Conservation (phyloP, 441 rosid genomes). For the Sinapis alba region DNA sequence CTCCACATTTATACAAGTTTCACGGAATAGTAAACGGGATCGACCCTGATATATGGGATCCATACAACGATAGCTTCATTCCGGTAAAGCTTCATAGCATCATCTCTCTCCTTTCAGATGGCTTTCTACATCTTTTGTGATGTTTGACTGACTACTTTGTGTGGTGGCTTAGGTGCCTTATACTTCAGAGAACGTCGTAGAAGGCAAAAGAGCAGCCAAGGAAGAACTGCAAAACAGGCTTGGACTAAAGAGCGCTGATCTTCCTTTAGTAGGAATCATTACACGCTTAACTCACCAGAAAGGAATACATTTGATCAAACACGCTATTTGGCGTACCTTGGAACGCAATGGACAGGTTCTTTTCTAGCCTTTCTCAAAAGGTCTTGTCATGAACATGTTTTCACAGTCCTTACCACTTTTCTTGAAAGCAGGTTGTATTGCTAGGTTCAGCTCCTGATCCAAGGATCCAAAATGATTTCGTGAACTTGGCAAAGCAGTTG, state of each 20-base stretch:
- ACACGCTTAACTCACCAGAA: constrained; percentile 96
- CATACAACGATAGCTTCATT: constrained; percentile 74
- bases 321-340: constrained; percentile 83
- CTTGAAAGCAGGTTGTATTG: constrained; percentile 73
- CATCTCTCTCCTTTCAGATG: constrained; percentile 9
- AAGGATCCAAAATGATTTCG: constrained; percentile 91
- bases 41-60: constrained; percentile 98
- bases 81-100: constrained; percentile 61
- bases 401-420: constrained; percentile 7
- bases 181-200: constrained; percentile 77
- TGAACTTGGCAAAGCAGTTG: constrained; percentile 75
- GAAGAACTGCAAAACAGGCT: constrained; percentile 83
- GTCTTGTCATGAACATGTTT: not conserved
- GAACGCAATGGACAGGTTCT: constrained; percentile 88
- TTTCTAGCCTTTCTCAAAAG: constrained; percentile 1
- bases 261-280: constrained; percentile 85
- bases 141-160: constrained; percentile 19
- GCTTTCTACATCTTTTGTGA: constrained; percentile 2
- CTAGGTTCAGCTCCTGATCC: constrained; percentile 99
- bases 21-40: constrained; percentile 95
- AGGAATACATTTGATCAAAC: constrained; percentile 95
- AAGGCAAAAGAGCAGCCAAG: constrained; percentile 96
- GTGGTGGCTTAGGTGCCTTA: constrained; percentile 61
- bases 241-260: constrained; percentile 64
- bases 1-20: constrained; percentile 82